phyloP scores from a whole-genome alignment of 2,329 filamentous ascomycete genomes.

The Beauveria bassiana region DNA sequence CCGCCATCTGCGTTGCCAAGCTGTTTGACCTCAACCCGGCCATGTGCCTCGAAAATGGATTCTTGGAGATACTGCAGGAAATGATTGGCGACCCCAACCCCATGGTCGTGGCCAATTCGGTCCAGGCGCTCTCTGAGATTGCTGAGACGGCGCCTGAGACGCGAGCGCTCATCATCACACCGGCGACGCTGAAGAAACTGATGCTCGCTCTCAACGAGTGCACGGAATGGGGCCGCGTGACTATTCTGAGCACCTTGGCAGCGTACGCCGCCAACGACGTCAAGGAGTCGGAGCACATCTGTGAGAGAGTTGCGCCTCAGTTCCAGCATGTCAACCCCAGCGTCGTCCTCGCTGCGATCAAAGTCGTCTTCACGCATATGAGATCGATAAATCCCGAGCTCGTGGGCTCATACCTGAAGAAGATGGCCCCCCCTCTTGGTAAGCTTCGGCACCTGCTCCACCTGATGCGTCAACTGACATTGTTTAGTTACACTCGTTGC shows the following conservation, averaged over 20 bases:
- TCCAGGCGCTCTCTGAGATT: slow-evolving; percentile 89
- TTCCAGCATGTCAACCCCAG: slow-evolving; percentile 98
- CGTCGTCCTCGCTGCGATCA: slow-evolving; percentile 94
- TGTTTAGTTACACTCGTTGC: slow-evolving; percentile 80
- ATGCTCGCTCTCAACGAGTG: slow-evolving; percentile 95
- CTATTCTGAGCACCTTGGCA: slow-evolving; percentile 81
- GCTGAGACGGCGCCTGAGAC: slow-evolving; percentile 85
- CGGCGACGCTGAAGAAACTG: slow-evolving; percentile 84
- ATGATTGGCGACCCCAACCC: slow-evolving; percentile 96
- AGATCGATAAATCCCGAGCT: slow-evolving; percentile 69
- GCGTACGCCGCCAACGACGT: slow-evolving; percentile 81
- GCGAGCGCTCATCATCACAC: slow-evolving; percentile 73
- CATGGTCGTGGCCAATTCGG: slow-evolving; percentile 98
- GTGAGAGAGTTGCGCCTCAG: slow-evolving; percentile 89
- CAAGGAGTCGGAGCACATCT: slow-evolving; percentile 97
- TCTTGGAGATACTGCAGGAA: slow-evolving; percentile 87
- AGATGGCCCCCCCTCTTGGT: slow-evolving; percentile 96
- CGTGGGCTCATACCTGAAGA: slow-evolving; percentile 82
- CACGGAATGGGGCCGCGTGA: slow-evolving; percentile 96
- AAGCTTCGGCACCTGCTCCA: slow-evolving; percentile 22
- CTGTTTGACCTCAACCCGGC: slow-evolving; percentile 89
- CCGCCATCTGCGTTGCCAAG: slow-evolving; percentile 95
- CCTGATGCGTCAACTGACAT: slow-evolving; percentile 6
- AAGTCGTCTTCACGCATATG: slow-evolving; percentile 97
- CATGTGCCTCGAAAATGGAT: slow-evolving; percentile 95